Evolutionary conservation across 257 asterid species (phyloP).

Genomic region (Nicotiana otophora): DNA sequence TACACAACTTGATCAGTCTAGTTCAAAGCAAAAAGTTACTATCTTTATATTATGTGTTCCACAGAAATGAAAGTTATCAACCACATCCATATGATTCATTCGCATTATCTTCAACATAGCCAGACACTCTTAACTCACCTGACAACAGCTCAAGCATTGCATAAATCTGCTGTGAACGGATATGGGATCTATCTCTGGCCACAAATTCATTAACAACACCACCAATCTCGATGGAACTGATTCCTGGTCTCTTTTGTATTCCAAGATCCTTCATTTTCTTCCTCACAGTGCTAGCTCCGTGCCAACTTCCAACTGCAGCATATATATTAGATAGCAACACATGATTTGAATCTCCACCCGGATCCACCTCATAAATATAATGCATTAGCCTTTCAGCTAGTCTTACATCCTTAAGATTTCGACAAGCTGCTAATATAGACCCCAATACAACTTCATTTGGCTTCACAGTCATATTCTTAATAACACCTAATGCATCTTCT

Average conservation of each 20-base stretch:
- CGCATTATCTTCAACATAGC: constrained; percentile 19
- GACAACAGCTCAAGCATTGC: constrained; percentile 42
- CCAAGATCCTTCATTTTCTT: constrained; percentile 74
- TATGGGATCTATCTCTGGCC: constrained; percentile 62
- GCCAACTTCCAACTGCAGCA: constrained; percentile 67
- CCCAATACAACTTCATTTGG: constrained; percentile 66
- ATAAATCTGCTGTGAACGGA: constrained; percentile 31
- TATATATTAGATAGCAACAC: constrained; percentile 63
- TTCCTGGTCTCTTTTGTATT: constrained; percentile 55
- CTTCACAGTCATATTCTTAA: constrained; percentile 55
- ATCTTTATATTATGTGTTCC: background rate
- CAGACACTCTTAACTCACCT: constrained; percentile 27
- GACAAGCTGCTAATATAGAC: constrained; percentile 68
- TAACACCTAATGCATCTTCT: constrained; percentile 49
- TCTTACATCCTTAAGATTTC: constrained; percentile 30
- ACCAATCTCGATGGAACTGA: constrained; percentile 54
- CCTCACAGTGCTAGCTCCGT: constrained; percentile 63
- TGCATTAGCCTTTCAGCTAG: constrained; percentile 60
- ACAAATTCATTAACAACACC: constrained; percentile 43
- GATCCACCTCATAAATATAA: constrained; percentile 37
- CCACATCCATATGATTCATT: constrained; percentile 10
- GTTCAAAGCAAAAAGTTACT: background rate
- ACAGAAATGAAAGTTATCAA: background rate
- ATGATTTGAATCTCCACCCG: constrained; percentile 47
- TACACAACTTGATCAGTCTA: background rate